phyloP scores from a whole-genome alignment of 139 green algal species.

The Zygnema cylindricum region DNA sequence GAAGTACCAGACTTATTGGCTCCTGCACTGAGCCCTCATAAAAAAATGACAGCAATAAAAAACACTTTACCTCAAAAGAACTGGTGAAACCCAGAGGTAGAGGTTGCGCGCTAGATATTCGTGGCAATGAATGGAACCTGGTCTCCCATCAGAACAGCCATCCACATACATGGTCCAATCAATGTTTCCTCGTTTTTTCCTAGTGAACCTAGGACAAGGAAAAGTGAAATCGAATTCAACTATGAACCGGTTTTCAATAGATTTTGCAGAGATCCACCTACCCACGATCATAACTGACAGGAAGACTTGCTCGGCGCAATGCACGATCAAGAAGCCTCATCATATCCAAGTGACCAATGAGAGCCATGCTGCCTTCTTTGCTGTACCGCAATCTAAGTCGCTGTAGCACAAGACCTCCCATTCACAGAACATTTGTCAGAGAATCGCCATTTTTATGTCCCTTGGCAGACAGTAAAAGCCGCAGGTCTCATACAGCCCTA shows the following conservation, averaged over 20 bases:
- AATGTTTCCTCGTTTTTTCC: neutral
- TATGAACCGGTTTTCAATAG: neutral
- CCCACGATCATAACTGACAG: slow-evolving; percentile 52
- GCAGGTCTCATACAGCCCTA: neutral
- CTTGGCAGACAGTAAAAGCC: no score
- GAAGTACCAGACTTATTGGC: neutral
- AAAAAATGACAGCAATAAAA: no score
- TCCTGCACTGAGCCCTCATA: neutral
- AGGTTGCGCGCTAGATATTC: slow-evolving; percentile 54
- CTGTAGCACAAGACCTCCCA: slow-evolving; percentile 19
- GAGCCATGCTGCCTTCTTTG: slow-evolving; percentile 71
- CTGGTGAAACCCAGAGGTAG: slow-evolving; percentile 72
- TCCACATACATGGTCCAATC: neutral
- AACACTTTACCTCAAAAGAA: slow-evolving; percentile 65
- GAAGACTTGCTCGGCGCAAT: slow-evolving; percentile 69
- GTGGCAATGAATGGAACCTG: slow-evolving; percentile 61
- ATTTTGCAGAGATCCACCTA: neutral
- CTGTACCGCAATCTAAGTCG: slow-evolving; percentile 41
- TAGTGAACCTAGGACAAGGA: neutral
- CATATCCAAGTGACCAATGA: slow-evolving; percentile 77
- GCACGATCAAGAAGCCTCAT: slow-evolving; percentile 73
- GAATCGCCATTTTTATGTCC: no score
- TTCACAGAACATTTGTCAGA: no score
- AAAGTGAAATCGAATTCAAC: neutral
- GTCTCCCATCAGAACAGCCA: neutral